Base-by-base conservation (phyloP, 148 eudicot species). In the Tetragonia tetragonoides region DNA sequence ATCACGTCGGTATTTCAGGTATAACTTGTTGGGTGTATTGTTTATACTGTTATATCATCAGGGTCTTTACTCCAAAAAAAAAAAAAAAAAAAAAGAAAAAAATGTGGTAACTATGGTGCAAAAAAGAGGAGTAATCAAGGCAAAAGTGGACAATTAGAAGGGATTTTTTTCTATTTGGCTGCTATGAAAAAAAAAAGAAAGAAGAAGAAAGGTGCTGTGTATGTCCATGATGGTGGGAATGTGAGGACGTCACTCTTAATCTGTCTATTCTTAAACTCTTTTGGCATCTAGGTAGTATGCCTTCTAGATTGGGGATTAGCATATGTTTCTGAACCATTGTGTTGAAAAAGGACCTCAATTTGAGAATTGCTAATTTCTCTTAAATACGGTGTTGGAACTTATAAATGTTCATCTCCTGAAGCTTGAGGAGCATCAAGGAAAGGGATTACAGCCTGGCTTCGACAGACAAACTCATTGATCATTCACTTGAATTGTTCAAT, bases 1-100 rank as follows among this genome's bases (percentile, higher is more conserved):
- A 83, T 90, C 99, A 83, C 94, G 93, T 64, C 97, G 97, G 37
- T 91, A 86, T 87, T 95, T 95, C 87, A 88, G 97, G 99, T 95
- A 87, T 74, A 24, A 42, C 66, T 57, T 47, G 47, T 66, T 47
- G 65, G 15, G 16, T 46, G 37, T 28, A 56, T n/a, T 15, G 41
- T 51, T 34, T 18, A 15, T 24, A 18, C 4, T 44, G 21, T 69
- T 23, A 51, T 14, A 69, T 21, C 56, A 67, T 40, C 70, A 67
- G 17, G 9, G 23, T 3, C 4, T 67, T 7, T 3, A 23, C 42
- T 3, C 61, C 12, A 28, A 37, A 24, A 71, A 51, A 18, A 44
- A 47, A 23, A 14, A 15, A n/a, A 49, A 24, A 47, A 28, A 6
- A 14, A 37, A 71, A 24, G 15, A 71, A 14, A 24, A 51, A 28